A percentile compares a stretch with the other conserved stretches of the same genome.
Evolutionary conservation across 2,329 filamentous ascomycete genomes (phyloP).

Genomic region (Calycina herbarum): DNA sequence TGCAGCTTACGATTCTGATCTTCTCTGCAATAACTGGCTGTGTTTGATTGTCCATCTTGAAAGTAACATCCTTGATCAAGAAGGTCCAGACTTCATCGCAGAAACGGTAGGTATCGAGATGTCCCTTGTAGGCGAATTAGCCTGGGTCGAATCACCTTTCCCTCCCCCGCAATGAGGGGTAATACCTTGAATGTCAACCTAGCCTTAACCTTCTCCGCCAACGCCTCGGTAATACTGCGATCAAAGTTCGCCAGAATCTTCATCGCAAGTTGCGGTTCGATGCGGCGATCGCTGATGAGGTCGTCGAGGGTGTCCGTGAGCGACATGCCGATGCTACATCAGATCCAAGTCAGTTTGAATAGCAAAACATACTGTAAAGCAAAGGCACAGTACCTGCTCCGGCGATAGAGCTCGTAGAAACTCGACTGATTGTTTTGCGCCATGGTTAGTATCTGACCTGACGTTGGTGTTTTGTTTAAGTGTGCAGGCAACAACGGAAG

Average conservation of each 20-base stretch:
- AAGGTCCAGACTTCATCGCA: slow-evolving; percentile 99
- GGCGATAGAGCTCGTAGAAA: slow-evolving; percentile 94
- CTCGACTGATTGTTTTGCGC: slow-evolving; percentile 51
- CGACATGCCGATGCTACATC: slow-evolving; percentile 79
- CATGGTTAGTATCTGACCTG: slow-evolving; percentile 40
- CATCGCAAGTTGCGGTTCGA: slow-evolving; percentile 98
- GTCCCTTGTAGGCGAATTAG: slow-evolving; percentile 61
- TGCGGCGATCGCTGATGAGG: slow-evolving; percentile 88
- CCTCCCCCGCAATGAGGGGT: slow-evolving; percentile 10
- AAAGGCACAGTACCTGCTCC: slow-evolving; percentile 77
- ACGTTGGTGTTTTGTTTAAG: slow-evolving; percentile 22
- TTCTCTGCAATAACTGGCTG: slow-evolving; percentile 79
- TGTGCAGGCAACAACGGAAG: slow-evolving; percentile 17
- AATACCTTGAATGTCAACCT: slow-evolving; percentile 91
- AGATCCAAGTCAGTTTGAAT: slow-evolving; percentile 34
- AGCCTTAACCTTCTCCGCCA: slow-evolving; percentile 90
- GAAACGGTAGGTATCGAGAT: slow-evolving; percentile 97
- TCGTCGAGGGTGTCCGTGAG: slow-evolving; percentile 97
- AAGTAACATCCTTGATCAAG: slow-evolving; percentile 97
- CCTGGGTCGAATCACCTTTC: slow-evolving; percentile 8
- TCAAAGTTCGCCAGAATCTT: slow-evolving; percentile 97
- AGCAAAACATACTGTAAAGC: slow-evolving; percentile 28
- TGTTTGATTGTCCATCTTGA: slow-evolving; percentile 83
- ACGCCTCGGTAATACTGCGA: slow-evolving; percentile 83
- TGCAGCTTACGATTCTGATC: slow-evolving; percentile 98